These are phyloP conservation scores for Backusella mclennaniae DNA, from an alignment of 192 early-diverging fungal genomes.

Conservation along the genomic window DNA sequence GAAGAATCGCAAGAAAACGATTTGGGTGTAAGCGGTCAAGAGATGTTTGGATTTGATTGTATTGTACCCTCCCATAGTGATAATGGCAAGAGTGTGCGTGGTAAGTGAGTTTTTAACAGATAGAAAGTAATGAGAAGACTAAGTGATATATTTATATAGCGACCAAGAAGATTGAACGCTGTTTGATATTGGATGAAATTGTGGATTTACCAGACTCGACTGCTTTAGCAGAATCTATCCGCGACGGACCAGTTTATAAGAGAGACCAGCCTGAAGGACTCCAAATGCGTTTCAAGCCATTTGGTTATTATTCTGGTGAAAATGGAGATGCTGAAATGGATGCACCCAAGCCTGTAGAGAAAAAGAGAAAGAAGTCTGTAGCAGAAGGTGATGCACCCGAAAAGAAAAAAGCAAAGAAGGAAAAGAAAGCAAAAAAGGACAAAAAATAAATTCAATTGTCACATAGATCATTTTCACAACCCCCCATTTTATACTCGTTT, in stretches of 20 bases:
- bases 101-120: conserved; percentile 13
- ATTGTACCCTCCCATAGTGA: conserved; percentile 23
- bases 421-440: conserved; percentile 38
- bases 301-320: conserved; percentile 41
- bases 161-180: conserved; percentile 24
- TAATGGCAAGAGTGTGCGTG: conserved; percentile 30
- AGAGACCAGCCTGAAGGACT: conserved; percentile 49
- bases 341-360: background rate
- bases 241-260: conserved; percentile 35
- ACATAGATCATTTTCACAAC: background rate
- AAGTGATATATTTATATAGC: conserved; percentile 9
- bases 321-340: background rate
- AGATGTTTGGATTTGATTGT: conserved; percentile 35
- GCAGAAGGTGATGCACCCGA: conserved; percentile 20
- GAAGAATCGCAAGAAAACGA: conserved; percentile 8
- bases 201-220: conserved; percentile 33
- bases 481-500: too few species aligned
- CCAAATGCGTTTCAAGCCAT: conserved; percentile 47
- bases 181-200: conserved; percentile 33
- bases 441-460: conserved; percentile 20
- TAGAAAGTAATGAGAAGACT: too few species aligned
- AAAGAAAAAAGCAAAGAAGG: conserved; percentile 38
- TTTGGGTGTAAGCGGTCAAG: conserved; percentile 34
- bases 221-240: conserved; percentile 40
- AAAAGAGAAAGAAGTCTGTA: conserved; percentile 37